Base-by-base conservation (phyloP, 768 basidiomycete species). In the Tricholoma hemisulphureum region DNA sequence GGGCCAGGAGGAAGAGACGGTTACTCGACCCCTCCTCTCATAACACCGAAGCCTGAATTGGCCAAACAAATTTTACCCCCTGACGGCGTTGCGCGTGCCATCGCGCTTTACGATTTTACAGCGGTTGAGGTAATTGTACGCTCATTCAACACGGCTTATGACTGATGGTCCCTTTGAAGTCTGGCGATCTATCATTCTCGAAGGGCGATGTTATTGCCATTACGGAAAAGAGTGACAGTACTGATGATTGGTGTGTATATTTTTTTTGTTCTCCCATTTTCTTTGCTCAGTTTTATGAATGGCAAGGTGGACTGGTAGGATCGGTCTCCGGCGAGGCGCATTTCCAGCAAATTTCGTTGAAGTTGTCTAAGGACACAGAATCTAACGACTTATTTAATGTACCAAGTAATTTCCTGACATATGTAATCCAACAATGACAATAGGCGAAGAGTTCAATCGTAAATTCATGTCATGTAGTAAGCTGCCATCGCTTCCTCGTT, bases 271-370 rank as follows among this genome's bases (percentile, higher is more conserved):
- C 21, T 53, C 5, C 52, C 46, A 26, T 34, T 43, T 5, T 32
- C 18, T 31, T 13, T 4, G 0, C 18, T 21, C 1, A 24, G 26
- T 54, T 53, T 45, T 48, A 21, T 51, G 9, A 58, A 21, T 35
- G 23, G 20, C 14, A 57, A 91, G 89, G 89, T 93, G 91, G 91
- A 87, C 78, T 13, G 91, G 91, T n/a, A 87, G 82, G 66, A 59
- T 85, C 2, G 71, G 81, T 20, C 80, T 79, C 14, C 69, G 77
- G 35, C 75, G 82, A 61, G 91, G 91, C 0, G 81, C 87, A 45
- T 93, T 93, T 69, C 91, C 91, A 31, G 91, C 91, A 14, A 92
- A 92, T 68, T 91, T 90, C 64, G 88, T 91, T n/a, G 88, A 91
- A 67, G 70, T 91, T 53, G 73, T 75, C 32, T 80, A 64, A 69